Base-by-base conservation (phyloP, 106 monocot genomes). In the Dioscorea alata region DNA sequence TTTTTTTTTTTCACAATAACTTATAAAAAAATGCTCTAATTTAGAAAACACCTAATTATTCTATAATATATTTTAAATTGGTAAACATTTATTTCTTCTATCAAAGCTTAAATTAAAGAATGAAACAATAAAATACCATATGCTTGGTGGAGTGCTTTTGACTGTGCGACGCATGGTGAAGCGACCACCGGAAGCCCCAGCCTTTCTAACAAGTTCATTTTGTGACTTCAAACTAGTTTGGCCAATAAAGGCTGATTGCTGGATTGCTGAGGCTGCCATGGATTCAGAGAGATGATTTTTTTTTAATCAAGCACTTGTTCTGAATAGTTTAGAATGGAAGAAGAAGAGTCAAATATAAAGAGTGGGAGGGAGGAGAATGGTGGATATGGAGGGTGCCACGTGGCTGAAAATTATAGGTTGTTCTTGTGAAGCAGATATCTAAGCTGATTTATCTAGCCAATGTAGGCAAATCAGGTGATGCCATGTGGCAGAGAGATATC, bases 111-210 rank as follows among this genome's bases (percentile, higher is more conserved):
- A 28, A 28, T 28, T 28, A 3, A 28, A 28, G 28, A 28, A 28
- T 28, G 28, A 4, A 49, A 32, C 6, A 48, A 48, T 2, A 21
- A 22, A 22, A 12, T 65, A 65, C 65, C 65, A 65, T 17, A 65
- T 65, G 65, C 65, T 65, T 48, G 48, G 65, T 2, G 65, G 20
- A 49, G 48, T 48, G 14, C 48, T 65, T 19, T 48, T 65, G 48
- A 65, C 48, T 13, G 65, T 65, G 21, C 65, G 65, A 19, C 65
- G 65, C 65, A 65, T 65, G 21, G 65, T 19, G 65, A 65, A 8
- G 5, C 65, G 42, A 21, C 65, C 65, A 48, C 65, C 48, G 21
- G 49, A 48, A 19, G 23, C 48, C 18, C 65, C 65, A n/a, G 48
- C 65, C 65, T 22, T 65, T 15, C 65, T 48, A 19, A 65, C 65